These are phyloP conservation scores for Inosperma sp. DNA, from an alignment of 768 basidiomycete genomes.

Conservation along the genomic window DNA sequence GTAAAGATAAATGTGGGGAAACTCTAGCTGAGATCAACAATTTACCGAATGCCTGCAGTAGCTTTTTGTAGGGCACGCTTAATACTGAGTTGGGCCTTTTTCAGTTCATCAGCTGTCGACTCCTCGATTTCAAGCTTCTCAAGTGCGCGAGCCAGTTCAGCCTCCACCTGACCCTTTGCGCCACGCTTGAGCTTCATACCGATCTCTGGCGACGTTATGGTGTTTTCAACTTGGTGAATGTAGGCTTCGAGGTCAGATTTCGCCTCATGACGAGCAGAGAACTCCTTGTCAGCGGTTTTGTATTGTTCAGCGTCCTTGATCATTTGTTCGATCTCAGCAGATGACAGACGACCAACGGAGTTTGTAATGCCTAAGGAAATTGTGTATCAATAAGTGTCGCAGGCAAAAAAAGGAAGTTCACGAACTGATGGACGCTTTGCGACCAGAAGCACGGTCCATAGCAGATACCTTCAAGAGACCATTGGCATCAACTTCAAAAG, in stretches of 20 bases:
- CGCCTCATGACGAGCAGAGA: constrained; percentile 96
- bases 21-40: constrained; percentile 11
- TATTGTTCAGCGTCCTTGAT: constrained; percentile 99
- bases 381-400: constrained; percentile 10
- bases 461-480: constrained; percentile 99
- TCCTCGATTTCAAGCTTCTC: constrained; percentile 99
- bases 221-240: constrained; percentile 94
- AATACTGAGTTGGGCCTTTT: constrained; percentile 91
- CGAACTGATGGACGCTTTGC: constrained; percentile 96
- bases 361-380: constrained; percentile 79
- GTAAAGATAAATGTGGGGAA: constrained; percentile 17
- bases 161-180: constrained; percentile 90
- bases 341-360: constrained; percentile 97
- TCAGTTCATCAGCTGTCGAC: constrained; percentile 88
- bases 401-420: constrained; percentile 12
- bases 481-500: constrained; percentile 99
- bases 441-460: constrained; percentile 96
- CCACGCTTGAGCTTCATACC: constrained; percentile 99
- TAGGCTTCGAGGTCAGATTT: constrained; percentile 98
- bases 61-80: constrained; percentile 99
- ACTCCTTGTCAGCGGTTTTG: constrained; percentile 96
- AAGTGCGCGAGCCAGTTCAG: constrained; percentile 94
- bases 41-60: constrained; percentile 81
- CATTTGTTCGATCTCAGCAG: constrained; percentile 99
- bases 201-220: constrained; percentile 94